These are phyloP conservation scores for Setomelanomma holmii DNA, from an alignment of 2,329 filamentous ascomycete genomes.

Conservation along the genomic window DNA sequence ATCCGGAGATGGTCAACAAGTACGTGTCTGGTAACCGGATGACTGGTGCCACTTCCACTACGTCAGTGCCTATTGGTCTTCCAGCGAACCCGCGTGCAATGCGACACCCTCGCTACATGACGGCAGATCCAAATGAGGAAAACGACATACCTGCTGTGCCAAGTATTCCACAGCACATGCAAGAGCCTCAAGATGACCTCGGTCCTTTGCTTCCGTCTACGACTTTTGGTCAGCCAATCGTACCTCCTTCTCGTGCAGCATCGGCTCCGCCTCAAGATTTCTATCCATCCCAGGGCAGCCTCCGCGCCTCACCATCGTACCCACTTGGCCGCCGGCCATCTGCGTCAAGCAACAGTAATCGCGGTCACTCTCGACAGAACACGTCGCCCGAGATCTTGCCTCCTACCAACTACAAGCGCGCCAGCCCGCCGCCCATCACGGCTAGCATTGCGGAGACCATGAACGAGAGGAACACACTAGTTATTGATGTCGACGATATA, in stretches of 20 bases:
- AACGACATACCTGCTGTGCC: constrained; percentile 62
- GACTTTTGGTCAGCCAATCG: constrained; percentile 53
- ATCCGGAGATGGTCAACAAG: constrained; percentile 58
- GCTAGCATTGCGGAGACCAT: constrained; percentile 64
- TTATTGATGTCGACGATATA: constrained; percentile 51
- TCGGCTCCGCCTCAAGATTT: constrained; percentile 58
- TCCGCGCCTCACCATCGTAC: constrained; percentile 36
- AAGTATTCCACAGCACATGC: constrained; percentile 56
- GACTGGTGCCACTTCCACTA: constrained; percentile 53
- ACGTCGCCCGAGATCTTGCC: constrained; percentile 50
- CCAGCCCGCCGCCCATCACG: constrained; percentile 51
- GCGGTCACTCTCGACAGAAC: constrained; percentile 52
- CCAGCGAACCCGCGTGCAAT: constrained; percentile 91
- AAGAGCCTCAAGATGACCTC: constrained; percentile 51
- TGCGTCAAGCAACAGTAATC: constrained; percentile 36
- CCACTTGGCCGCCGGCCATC: constrained; percentile 47
- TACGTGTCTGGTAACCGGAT: constrained; percentile 45
- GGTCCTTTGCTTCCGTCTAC: constrained; percentile 57
- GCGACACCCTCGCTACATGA: constrained; percentile 76
- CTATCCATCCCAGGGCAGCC: constrained; percentile 23
- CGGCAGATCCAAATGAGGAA: constrained; percentile 60
- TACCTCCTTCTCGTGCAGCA: constrained; percentile 49
- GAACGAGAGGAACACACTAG: constrained; percentile 52
- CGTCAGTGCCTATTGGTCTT: constrained; percentile 72
- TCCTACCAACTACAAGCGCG: constrained; percentile 46